A percentile compares a stretch with the other conserved stretches of the same genome.
phyloP scores from a whole-genome alignment of 805 yeast genomes.

The Clavispora phyllophila region DNA sequence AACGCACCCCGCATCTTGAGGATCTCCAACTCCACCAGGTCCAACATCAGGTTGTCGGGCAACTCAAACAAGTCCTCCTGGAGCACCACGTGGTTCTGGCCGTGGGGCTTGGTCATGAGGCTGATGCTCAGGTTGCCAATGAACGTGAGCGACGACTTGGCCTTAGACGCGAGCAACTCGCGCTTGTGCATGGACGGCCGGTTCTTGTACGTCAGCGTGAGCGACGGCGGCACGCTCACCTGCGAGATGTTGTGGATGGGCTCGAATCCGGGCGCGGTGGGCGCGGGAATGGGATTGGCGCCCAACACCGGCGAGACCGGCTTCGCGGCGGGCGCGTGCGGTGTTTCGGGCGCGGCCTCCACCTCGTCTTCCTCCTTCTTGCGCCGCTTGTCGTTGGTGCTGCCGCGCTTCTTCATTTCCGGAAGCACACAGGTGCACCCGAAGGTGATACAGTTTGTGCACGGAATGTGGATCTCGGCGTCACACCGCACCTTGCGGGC shows the following conservation, averaged over 20 bases:
- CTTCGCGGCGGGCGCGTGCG: neutral
- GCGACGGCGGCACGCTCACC: constrained; percentile 39
- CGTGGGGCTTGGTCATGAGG: constrained; percentile 40
- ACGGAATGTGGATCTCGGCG: constrained; percentile 49
- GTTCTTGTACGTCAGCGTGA: constrained; percentile 36
- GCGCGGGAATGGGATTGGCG: neutral
- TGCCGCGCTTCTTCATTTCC: constrained; percentile 45
- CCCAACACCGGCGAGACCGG: neutral
- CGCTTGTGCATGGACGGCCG: constrained; percentile 35
- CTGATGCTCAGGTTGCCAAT: constrained; percentile 52
- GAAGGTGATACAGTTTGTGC: constrained; percentile 66
- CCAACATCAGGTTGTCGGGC: constrained; percentile 29
- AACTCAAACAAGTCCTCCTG: constrained; percentile 36
- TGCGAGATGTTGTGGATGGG: constrained; percentile 40
- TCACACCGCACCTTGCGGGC: constrained; percentile 78
- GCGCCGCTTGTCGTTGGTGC: constrained; percentile 1
- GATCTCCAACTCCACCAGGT: constrained; percentile 60
- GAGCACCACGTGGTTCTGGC: constrained; percentile 45
- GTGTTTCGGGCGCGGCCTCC: neutral
- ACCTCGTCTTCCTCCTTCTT: neutral
- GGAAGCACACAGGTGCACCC: constrained; percentile 70
- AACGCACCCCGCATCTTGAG: constrained; percentile 67
- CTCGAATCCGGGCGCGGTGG: constrained; percentile 14
- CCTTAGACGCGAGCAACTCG: constrained; percentile 20
- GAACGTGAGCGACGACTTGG: constrained; percentile 37